Evolutionary conservation across 2,329 filamentous ascomycete species (phyloP).

Genomic region (Passalora sequoiae): DNA sequence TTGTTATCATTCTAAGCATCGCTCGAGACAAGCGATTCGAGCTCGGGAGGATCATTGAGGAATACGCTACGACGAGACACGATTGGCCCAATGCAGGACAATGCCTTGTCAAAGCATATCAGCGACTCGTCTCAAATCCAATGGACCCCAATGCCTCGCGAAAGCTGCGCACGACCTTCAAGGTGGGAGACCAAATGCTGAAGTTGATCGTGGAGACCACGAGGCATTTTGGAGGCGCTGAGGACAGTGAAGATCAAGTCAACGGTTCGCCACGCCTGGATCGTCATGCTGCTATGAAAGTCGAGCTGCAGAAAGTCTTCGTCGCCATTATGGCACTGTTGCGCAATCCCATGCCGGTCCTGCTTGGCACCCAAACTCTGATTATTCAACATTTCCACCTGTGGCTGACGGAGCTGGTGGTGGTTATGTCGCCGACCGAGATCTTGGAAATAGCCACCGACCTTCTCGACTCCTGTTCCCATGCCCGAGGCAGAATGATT

Average conservation of each 20-base stretch:
- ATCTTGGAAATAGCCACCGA: slow-evolving; percentile 87
- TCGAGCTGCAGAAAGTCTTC: slow-evolving; percentile 81
- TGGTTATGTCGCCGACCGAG: slow-evolving; percentile 72
- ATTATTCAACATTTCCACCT: slow-evolving; percentile 94
- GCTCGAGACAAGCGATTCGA: slow-evolving; percentile 94
- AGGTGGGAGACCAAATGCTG: slow-evolving; percentile 86
- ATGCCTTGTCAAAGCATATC: slow-evolving; percentile 81
- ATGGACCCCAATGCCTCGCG: slow-evolving; percentile 78
- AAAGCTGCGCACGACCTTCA: slow-evolving; percentile 84
- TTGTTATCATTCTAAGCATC: slow-evolving; percentile 86
- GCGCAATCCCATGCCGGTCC: slow-evolving; percentile 74
- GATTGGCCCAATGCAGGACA: slow-evolving; percentile 90
- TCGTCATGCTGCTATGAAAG: slow-evolving; percentile 65
- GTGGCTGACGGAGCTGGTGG: slow-evolving; percentile 87
- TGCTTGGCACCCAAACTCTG: slow-evolving; percentile 91
- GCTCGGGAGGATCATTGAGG: slow-evolving; percentile 80
- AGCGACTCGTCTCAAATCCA: slow-evolving; percentile 73
- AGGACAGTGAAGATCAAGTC: slow-evolving; percentile 5
- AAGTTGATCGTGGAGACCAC: slow-evolving; percentile 92
- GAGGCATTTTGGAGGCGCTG: slow-evolving; percentile 52
- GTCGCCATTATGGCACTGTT: slow-evolving; percentile 85
- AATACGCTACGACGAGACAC: slow-evolving; percentile 83
- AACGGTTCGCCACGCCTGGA: slow-evolving; percentile 11
- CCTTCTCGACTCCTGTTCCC: slow-evolving; percentile 84
- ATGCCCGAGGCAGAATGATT: slow-evolving; percentile 84